phyloP scores from a whole-genome alignment of 2,329 filamentous ascomycete species.

The Nothophoma quercina region DNA sequence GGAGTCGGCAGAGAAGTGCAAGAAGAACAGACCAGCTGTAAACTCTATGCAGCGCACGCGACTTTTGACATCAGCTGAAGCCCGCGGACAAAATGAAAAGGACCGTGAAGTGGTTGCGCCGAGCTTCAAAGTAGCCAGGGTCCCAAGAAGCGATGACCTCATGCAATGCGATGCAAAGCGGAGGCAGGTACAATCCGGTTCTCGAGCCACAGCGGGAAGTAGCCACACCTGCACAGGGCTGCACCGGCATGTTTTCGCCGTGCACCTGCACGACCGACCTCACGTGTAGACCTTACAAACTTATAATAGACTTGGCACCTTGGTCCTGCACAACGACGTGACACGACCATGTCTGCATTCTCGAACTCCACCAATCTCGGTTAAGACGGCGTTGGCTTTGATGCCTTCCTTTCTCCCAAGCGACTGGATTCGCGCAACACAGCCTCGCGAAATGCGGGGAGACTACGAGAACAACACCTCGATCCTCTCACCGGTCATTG shows the following conservation, averaged over 20 bases:
- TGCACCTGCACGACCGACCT: constrained; percentile 4
- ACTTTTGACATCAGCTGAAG: constrained; percentile 18
- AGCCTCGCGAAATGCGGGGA: constrained; percentile 7
- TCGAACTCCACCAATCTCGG: neutral
- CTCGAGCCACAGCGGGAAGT: constrained; percentile 4
- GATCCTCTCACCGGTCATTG: neutral
- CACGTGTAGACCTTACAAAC: too few species aligned
- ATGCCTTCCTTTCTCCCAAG: neutral
- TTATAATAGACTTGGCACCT: too few species aligned
- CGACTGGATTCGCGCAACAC: constrained; percentile 1
- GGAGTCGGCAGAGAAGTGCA: neutral
- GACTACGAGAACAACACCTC: neutral
- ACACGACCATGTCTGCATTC: neutral
- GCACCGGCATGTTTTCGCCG: neutral
- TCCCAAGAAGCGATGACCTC: too few species aligned
- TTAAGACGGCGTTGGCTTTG: constrained; percentile 6
- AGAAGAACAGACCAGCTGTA: neutral
- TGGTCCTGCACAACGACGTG: constrained; percentile 5
- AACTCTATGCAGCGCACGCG: constrained; percentile 12
- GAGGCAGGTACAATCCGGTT: too few species aligned
- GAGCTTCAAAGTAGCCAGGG: constrained; percentile 7
- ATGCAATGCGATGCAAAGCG: constrained; percentile 15
- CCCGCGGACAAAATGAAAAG: constrained; percentile 12
- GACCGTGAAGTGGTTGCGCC: constrained; percentile 5
- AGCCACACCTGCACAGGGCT: constrained; percentile 7